Evolutionary conservation across 78 protist genomes (phyloP), one percentile per base, ranked within the genome.

Genomic region (Planoprotostelium fungivorum): DNA sequence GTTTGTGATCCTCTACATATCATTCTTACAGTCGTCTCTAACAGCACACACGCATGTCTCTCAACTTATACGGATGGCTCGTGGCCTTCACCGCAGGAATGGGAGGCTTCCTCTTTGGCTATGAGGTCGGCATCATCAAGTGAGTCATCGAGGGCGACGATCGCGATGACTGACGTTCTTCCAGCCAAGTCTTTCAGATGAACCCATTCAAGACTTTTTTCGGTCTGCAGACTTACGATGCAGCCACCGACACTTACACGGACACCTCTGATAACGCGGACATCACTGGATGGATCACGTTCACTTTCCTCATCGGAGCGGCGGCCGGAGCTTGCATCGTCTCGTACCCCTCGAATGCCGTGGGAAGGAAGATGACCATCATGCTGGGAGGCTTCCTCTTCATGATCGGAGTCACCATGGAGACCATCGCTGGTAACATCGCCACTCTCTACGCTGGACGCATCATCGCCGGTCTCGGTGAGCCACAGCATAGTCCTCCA

Each of bases 341-440:
- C 29, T 88, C 90, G 0, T 85, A 86, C 29, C 90, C 90, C 28
- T 88, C 88, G 84, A 86, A 38, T 5, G 84, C 84, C 85, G 38
- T 88, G 1, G 90, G 90, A 38, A 39, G 90, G 38, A 88, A 88
- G n/a, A 38, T 39, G 90, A 39, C 63, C 25, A 88, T 88, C 36
- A 86, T 88, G 36, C 1, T 88, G 34, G 90, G 86, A 84, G 90
- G 88, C 84, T 38, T 37, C 31, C 38, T 63, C 86, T 88, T 88
- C 36, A 9, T 86, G 31, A 23, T 88, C 31, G 90, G 90, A 34
- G 38, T 88, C 1, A 5, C 84, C 37, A 84, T 88, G 84, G 90
- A 88, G 86, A 73, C 84, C 86, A 88, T 88, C 5, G 90, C 88
- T n/a, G 88, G 84, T 5, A 88, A 88, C 88, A 84, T 88, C 84